Evolutionary conservation across 352 stramenopile genomes (phyloP).

Genomic region (Phytophthora idaei): DNA sequence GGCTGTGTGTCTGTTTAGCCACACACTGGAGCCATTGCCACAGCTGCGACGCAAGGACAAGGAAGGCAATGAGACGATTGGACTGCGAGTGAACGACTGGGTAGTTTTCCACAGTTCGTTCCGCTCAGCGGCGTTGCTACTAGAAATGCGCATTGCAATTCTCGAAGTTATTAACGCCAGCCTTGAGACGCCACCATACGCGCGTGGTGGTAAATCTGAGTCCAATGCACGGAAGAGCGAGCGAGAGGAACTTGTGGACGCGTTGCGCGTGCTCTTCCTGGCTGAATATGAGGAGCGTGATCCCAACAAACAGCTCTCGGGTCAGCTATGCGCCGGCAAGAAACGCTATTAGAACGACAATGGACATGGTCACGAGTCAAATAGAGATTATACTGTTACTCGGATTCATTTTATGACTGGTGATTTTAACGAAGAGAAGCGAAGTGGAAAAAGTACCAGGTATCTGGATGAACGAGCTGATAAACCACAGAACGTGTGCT

Average conservation of each 20-base stretch:
- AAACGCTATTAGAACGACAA: slow-evolving; percentile 11
- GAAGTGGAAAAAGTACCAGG: too few species aligned
- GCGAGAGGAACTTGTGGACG: slow-evolving; percentile 29
- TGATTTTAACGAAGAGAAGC: too few species aligned
- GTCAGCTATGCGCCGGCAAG: slow-evolving; percentile 37
- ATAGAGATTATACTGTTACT: too few species aligned
- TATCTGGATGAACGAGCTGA: too few species aligned
- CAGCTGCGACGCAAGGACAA: slow-evolving; percentile 47
- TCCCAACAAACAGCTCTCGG: slow-evolving; percentile 50
- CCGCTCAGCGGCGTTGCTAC: slow-evolving; percentile 58
- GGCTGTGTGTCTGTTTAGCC: slow-evolving; percentile 75
- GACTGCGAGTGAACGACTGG: slow-evolving; percentile 75
- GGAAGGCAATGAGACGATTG: slow-evolving; percentile 43
- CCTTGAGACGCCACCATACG: slow-evolving; percentile 47
- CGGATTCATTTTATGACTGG: too few species aligned
- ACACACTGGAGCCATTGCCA: slow-evolving; percentile 60
- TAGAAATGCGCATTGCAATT: slow-evolving; percentile 46
- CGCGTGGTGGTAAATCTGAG: slow-evolving; percentile 10
- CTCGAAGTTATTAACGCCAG: slow-evolving; percentile 38
- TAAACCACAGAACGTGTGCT: too few species aligned
- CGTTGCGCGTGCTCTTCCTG: slow-evolving; percentile 46
- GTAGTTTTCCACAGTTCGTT: slow-evolving; percentile 62
- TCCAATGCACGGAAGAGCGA: slow-evolving; percentile 16
- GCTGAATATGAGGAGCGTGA: slow-evolving; percentile 59
- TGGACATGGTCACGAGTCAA: too few species aligned